Percentiles rank a stretch among this genome's conserved stretches.
Evolutionary conservation across 2,329 filamentous ascomycete genomes (phyloP).

Genomic region (Ascochyta pisi): DNA sequence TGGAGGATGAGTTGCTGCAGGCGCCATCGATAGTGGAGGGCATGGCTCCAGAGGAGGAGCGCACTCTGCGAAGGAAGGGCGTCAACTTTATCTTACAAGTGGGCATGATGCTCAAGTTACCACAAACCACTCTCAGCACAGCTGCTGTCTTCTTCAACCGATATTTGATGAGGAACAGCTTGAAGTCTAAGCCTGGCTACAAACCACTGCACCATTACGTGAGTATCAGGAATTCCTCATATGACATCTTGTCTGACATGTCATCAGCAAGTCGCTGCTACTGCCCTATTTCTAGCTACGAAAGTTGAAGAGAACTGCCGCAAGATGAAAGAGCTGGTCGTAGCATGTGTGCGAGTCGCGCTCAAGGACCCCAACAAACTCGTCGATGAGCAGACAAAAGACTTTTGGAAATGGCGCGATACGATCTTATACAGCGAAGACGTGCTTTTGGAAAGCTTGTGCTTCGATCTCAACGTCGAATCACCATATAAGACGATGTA

Average conservation of each 20-base stretch:
- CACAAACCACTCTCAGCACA: constrained; percentile 89
- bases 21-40: constrained; percentile 87
- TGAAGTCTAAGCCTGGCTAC: constrained; percentile 72
- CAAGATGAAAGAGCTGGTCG: constrained; percentile 93
- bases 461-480: constrained; percentile 91
- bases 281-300: constrained; percentile 89
- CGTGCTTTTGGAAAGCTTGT: constrained; percentile 86
- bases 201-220: constrained; percentile 84
- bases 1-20: constrained; percentile 78
- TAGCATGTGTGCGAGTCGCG: constrained; percentile 90
- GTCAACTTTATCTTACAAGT: constrained; percentile 97
- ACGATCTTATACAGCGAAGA: constrained; percentile 93
- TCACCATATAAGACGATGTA: constrained; percentile 87
- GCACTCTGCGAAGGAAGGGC: constrained; percentile 82
- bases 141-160: constrained; percentile 95
- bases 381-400: constrained; percentile 96
- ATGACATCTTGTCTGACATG: constrained; percentile 13
- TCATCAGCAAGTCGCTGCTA: constrained; percentile 78
- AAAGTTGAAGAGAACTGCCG: constrained; percentile 97
- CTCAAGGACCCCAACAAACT: constrained; percentile 91
- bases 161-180: constrained; percentile 89
- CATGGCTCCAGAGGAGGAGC: constrained; percentile 77
- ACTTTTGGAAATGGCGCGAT: constrained; percentile 98
- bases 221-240: constrained; percentile 17
- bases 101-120: constrained; percentile 88